Evolutionary conservation across 371 early-diverging fungal species (phyloP).

Genomic region (Mortierella sp.): DNA sequence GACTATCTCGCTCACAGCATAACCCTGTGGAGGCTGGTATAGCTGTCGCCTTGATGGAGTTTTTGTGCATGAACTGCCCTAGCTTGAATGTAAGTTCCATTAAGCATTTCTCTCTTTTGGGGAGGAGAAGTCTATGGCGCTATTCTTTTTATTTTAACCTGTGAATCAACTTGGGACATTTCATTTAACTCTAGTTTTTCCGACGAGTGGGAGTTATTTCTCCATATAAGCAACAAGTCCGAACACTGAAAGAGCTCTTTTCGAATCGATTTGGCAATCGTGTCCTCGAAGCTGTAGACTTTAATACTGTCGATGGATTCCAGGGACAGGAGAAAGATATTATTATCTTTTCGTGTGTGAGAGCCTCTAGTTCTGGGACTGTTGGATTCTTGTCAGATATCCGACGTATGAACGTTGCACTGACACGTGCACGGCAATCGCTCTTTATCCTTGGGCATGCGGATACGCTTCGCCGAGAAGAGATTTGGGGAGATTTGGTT

Average conservation of each 20-base stretch:
- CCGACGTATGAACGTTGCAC: slow-evolving; percentile 93
- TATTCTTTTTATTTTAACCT: neutral
- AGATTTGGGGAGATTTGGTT: slow-evolving; percentile 77
- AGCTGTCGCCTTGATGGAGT: slow-evolving; percentile 76
- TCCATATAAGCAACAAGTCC: slow-evolving; percentile 91
- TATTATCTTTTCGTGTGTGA: slow-evolving; percentile 95
- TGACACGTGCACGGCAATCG: slow-evolving; percentile 93
- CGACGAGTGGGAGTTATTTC: slow-evolving; percentile 90
- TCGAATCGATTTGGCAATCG: slow-evolving; percentile 66
- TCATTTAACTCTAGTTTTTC: slow-evolving; percentile 62
- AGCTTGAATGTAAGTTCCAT: slow-evolving; percentile 59
- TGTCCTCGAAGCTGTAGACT: slow-evolving; percentile 82
- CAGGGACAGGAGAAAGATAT: slow-evolving; percentile 99
- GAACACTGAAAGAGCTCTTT: slow-evolving; percentile 76
- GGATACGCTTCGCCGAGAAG: slow-evolving; percentile 64
- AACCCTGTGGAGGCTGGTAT: slow-evolving; percentile 86
- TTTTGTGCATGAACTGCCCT: slow-evolving; percentile 65
- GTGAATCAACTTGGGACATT: neutral
- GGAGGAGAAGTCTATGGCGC: too few relatives aligned
- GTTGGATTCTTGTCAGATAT: slow-evolving; percentile 95
- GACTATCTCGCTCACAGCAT: slow-evolving; percentile 76
- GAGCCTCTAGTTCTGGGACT: slow-evolving; percentile 71
- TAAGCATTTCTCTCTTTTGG: slow-evolving; percentile 1
- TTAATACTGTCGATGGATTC: slow-evolving; percentile 98
- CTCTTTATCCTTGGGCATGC: slow-evolving; percentile 91